phyloP scores from a whole-genome alignment of 208 protist species.

The Leishmania braziliensis region DNA sequence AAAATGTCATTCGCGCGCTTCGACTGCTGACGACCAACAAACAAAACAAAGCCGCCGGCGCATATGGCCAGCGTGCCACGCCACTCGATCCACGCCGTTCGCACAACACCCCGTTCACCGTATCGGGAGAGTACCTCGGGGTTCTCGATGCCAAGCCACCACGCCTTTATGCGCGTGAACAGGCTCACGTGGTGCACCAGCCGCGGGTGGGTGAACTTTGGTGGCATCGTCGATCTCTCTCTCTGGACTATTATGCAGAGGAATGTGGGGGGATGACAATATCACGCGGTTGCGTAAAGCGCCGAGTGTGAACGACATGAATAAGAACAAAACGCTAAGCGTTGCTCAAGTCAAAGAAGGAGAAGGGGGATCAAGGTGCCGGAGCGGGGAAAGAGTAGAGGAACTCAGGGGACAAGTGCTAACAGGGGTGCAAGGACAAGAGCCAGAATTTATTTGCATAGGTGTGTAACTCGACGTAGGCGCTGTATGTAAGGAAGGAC shows the following conservation, averaged over 20 bases:
- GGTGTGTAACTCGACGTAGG: background rate
- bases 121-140: conserved; percentile 64
- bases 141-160: conserved; percentile 80
- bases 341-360: background rate
- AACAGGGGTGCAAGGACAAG: background rate
- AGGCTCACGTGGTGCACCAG: conserved; percentile 47
- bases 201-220: conserved; percentile 33
- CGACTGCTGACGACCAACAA: conserved; percentile 55
- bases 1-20: conserved; percentile 73
- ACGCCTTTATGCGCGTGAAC: conserved; percentile 70
- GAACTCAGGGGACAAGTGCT: background rate
- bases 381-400: background rate
- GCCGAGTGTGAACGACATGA: background rate
- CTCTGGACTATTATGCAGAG: background rate
- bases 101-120: conserved; percentile 61
- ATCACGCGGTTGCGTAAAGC: background rate
- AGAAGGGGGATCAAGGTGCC: background rate
- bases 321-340: background rate
- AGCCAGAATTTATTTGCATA: background rate
- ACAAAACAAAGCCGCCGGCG: conserved; percentile 43
- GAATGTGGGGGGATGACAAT: background rate
- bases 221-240: conserved; percentile 28
- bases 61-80: conserved; percentile 53
- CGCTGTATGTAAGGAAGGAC: background rate
- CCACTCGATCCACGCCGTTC: conserved; percentile 83